Evolutionary conservation across 1,284 basidiomycete genomes (phyloP), one percentile per base, ranked within the genome.

Genomic region (Ceratobasidium sp.): DNA sequence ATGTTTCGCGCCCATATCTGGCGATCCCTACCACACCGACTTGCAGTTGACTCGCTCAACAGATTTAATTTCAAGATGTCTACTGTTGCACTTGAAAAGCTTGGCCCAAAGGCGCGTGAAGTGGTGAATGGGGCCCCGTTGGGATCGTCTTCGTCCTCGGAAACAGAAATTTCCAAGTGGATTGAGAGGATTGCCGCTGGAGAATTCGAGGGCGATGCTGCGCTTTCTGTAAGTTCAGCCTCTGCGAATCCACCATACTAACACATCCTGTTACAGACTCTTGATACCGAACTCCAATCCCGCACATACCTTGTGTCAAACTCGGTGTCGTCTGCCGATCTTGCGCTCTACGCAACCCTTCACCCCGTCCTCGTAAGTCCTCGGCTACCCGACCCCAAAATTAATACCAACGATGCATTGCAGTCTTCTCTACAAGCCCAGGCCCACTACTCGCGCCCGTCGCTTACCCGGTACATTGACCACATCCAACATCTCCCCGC

Each of bases 391-490:
- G n/a, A 21, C 18, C 11, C 46, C 48, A 38, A 36, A 25, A 18
- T 16, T 54, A 25, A 33, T 36, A 69, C n/a, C 48, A 46, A 42
- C 56, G 59, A 38, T n/a, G 9, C 42, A 23, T 33, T 48, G 60
- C 28, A 93, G 92, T 86, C 88, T 7, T 86, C 87, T 79, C 80
- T 90, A 30, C 85, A 86, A 75, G 83, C 90, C 0, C 76, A 85
- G 25, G 86, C 91, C 79, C 89, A 92, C 82, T 89, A 90, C 79
- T 82, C 88, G 33, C 86, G 87, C 72, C 93, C 95, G 6, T 86
- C 92, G 30, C 81, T 98, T 59, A 92, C 92, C 56, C 92, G 96
- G 66, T 96, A 96, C 85, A 96, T 97, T 79, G 91, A 95, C 79
- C 92, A 96, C 80, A 87, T 98, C 74, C 95, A 98, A 83, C 85